Base-by-base conservation (phyloP, 208 protist species). In the Vickermania spadyakhi region DNA sequence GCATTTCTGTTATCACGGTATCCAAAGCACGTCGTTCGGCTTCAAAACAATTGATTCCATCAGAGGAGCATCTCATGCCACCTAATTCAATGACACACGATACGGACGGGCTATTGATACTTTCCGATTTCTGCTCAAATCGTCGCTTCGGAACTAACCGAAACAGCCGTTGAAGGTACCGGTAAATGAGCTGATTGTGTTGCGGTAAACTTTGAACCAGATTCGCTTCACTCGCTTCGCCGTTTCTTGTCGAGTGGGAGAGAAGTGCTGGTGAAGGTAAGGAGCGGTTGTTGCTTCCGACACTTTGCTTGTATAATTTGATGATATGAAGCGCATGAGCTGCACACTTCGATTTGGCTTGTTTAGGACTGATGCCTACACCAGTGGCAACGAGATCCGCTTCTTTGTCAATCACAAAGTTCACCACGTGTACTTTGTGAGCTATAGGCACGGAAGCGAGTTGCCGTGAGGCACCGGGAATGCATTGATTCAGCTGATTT, bases 41-140 rank as follows among this genome's bases (percentile, higher is more conserved):
- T 59, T 89, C 86, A 68, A 89, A 91, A 52, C 83, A 60, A 50
- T 87, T 91, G 26, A 87, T 62, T 13, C 86, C 86, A 1, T 26
- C 54, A 22, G 70, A 82, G n/a, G 73, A 68, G 41, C 80, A 87
- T 11, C 31, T 64, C 13, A 89, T 52, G 22, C 69, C 79, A 53
- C 64, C 65, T 28, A 86, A 36, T 26, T 62, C 60, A 7, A 91
- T 56, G 1, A 64, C 23, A 67, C 86, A 93, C 50, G 62, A 52
- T 58, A 41, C 1, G n/a, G n/a, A n/a, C n/a, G n/a, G n/a, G 1
- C 28, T 27, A 11, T 53, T 66, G 28, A 3, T 29, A 26, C 28
- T 41, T 57, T 54, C 36, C 5, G 13, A 45, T 25, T n/a, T 4
- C 58, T 14, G 41, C 31, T 54, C 31, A 30, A 55, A 11, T 0